phyloP scores from a whole-genome alignment of 495 filamentous ascomycete species.

The Annulohypoxylon bovei region DNA sequence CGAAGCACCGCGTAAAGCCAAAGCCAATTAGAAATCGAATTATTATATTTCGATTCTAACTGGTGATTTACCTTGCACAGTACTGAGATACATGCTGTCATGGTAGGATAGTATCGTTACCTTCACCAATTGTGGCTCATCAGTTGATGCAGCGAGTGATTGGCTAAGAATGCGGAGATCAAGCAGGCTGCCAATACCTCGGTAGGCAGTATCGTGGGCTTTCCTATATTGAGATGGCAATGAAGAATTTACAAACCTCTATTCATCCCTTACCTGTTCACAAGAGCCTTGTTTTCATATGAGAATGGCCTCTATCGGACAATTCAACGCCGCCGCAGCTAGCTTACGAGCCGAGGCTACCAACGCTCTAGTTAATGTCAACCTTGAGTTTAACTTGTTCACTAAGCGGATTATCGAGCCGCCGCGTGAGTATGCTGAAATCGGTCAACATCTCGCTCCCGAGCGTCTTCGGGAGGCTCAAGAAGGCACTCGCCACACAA shows the following conservation, averaged over 20 bases:
- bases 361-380: not conserved
- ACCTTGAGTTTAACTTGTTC: not conserved
- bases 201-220: not conserved
- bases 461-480: not conserved
- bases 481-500: conserved; percentile 32
- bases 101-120: not conserved
- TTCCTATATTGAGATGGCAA: not conserved
- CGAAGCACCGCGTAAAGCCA: not conserved
- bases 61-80: no score
- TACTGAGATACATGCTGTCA: not conserved
- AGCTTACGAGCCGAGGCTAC: not conserved
- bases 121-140: not conserved
- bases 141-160: not conserved
- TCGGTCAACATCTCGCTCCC: not conserved
- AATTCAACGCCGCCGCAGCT: not conserved
- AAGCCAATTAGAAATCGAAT: not conserved
- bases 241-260: not conserved
- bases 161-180: not conserved
- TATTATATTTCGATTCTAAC: not conserved
- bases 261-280: no score
- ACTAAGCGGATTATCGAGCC: not conserved
- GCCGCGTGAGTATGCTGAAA: not conserved
- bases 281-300: not conserved
- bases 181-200: not conserved
- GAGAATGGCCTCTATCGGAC: not conserved